A percentile compares a stretch with the other conserved stretches of the same genome.
These are phyloP conservation scores for Hortaea sp. DNA, from an alignment of 2,329 filamentous ascomycete species.

Conservation along the genomic window DNA sequence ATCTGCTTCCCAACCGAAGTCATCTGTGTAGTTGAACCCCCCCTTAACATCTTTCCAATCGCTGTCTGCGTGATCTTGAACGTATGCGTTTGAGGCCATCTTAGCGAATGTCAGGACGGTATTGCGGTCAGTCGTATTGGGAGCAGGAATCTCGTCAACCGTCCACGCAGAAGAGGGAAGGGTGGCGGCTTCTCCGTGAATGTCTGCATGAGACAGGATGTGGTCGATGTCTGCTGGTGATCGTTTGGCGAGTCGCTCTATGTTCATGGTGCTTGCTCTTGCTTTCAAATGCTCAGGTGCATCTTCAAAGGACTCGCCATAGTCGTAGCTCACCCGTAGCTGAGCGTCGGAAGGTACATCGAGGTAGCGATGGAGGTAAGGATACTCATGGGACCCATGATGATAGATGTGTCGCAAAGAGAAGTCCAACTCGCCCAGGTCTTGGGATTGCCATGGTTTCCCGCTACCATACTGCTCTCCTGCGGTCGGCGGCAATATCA, in stretches of 20 bases:
- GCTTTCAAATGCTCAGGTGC: conserved; percentile 36
- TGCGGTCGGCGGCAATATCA: conserved; percentile 14
- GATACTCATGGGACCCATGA: conserved; percentile 73
- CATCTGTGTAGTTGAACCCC: conserved; percentile 73
- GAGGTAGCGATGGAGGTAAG: conserved; percentile 63
- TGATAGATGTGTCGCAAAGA: conserved; percentile 84
- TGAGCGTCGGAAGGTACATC: conserved; percentile 56
- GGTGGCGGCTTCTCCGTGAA: conserved; percentile 55
- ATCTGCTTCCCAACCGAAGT: conserved; percentile 88
- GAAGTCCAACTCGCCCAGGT: conserved; percentile 19
- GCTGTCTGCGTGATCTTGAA: conserved; percentile 56
- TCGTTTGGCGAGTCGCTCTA: conserved; percentile 74
- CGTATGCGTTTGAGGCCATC: conserved; percentile 86
- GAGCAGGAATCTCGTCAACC: conserved; percentile 64
- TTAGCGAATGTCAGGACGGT: conserved; percentile 76
- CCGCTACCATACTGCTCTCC: conserved; percentile 3
- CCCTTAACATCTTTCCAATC: conserved; percentile 77
- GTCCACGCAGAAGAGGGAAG: conserved; percentile 72
- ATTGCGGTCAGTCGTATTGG: conserved; percentile 75
- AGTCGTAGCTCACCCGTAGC: conserved; percentile 17
- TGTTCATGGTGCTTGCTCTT: conserved; percentile 40
- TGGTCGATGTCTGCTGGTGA: conserved; percentile 66
- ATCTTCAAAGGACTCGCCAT: conserved; percentile 26
- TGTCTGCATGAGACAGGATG: conserved; percentile 62
- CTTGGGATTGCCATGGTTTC: conserved; percentile 3